Conservation (phyloP, 148 eudicot species). For the Chenopodium berlandieri region DNA sequence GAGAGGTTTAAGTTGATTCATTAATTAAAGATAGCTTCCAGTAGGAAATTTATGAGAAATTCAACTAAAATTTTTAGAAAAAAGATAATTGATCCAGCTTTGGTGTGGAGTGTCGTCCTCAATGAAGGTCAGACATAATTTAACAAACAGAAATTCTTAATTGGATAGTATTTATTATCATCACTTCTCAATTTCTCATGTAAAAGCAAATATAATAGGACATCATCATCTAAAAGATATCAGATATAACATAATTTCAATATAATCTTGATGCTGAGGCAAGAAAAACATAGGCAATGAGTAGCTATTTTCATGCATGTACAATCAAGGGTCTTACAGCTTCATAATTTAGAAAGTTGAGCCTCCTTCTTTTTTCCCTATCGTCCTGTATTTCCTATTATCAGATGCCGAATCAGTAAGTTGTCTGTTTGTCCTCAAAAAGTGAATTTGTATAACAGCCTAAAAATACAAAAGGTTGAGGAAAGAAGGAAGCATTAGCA, state of each 20-base stretch:
- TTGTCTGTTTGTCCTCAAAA: slow-evolving; percentile 11
- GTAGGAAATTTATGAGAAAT: too few species aligned
- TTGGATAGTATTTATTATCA: too few species aligned
- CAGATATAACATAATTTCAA: not conserved
- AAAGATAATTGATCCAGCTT: too few species aligned
- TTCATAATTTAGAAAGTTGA: slow-evolving; percentile 76
- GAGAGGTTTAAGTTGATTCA: too few species aligned
- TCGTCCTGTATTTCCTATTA: slow-evolving; percentile 69
- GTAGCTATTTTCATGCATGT: not conserved
- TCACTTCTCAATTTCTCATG: too few species aligned
- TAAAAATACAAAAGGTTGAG: slow-evolving; percentile 9
- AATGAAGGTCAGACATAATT: too few species aligned
- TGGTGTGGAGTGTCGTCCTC: too few species aligned
- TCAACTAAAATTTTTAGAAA: too few species aligned
- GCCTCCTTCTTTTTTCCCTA: slow-evolving; percentile 64
- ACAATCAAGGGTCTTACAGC: slow-evolving; percentile 61
- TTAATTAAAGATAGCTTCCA: too few species aligned
- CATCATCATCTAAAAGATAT: not conserved
- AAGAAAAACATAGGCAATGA: not conserved
- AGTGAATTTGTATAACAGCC: slow-evolving; percentile 9
- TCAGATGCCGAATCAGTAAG: slow-evolving; percentile 23
- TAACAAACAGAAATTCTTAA: too few species aligned
- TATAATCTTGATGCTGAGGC: slow-evolving; percentile 4
- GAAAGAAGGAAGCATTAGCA: slow-evolving; percentile 14
- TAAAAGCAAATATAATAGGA: too few species aligned